Evolutionary conservation across 345 rosid genomes (phyloP).

Genomic region (Xanthoceras sorbifolium): DNA sequence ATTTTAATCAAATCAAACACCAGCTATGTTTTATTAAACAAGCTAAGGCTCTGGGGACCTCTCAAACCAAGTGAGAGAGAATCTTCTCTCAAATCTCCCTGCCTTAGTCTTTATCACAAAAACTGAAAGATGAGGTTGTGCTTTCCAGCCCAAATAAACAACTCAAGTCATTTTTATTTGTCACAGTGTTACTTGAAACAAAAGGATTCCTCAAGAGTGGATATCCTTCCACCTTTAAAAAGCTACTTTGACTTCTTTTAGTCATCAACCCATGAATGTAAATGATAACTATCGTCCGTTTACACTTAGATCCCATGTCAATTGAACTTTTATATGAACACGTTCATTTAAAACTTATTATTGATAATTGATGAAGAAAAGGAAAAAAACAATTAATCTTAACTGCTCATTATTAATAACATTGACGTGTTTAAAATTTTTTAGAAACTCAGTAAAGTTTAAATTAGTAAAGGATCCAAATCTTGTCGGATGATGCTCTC

Average conservation of each 20-base stretch:
- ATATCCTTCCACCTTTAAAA: constrained; percentile 35
- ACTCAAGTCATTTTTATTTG: constrained; percentile 15
- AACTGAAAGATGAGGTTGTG: constrained; percentile 19
- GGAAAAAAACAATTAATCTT: no score
- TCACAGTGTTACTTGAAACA: constrained; percentile 33
- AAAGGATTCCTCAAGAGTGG: constrained; percentile 56
- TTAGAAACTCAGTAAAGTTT: no score
- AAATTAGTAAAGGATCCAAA: not conserved
- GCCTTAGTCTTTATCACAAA: constrained; percentile 27
- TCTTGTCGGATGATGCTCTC: not conserved
- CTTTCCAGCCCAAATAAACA: constrained; percentile 12
- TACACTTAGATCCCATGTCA: not conserved
- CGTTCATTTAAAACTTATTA: no score
- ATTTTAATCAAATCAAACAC: not conserved
- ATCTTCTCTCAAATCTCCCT: constrained; percentile 26
- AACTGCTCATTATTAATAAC: no score
- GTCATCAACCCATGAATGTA: not conserved
- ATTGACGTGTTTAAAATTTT: no score
- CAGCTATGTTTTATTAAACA: not conserved
- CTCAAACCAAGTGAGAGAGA: constrained; percentile 10
- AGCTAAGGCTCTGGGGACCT: not conserved
- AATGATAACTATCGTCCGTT: not conserved
- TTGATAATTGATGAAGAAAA: no score
- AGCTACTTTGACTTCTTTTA: constrained; percentile 26
- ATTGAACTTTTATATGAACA: no score